Base-by-base conservation (phyloP, 495 filamentous ascomycete species). In the Parmelia sp. region DNA sequence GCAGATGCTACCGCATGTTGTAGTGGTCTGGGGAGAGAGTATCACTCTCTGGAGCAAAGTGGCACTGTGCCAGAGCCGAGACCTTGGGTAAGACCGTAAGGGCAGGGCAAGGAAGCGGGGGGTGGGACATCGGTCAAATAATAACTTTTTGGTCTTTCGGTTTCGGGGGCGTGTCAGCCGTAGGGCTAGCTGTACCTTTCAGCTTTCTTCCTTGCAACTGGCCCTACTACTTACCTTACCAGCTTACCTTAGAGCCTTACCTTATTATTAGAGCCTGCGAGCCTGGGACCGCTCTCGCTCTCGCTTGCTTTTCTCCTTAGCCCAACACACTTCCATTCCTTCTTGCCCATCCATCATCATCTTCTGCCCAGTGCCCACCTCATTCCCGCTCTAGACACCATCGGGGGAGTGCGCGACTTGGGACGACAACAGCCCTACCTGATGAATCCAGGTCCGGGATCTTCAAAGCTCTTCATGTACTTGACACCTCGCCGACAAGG, bases 81-180 rank as follows among this genome's bases (percentile, higher is more conserved):
- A 55, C 61, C 51, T 25, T 57, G 14, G n/a, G n/a, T n/a, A n/a
- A n/a, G n/a, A n/a, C n/a, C n/a, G n/a, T n/a, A n/a, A n/a, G n/a
- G n/a, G n/a, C n/a, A n/a, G 11, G 21, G 10, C 29, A 35, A 63
- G 21, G 53, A 63, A 57, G 61, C 56, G 61, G 61, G 61, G 61
- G 61, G 61, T 56, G 55, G 61, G 25, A 55, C 37, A 56, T 63
- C 29, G 61, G 29, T 63, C 61, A 63, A 63, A 63, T 63, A 63
- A 37, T 53, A 40, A 29, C 9, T 51, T 51, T 27, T 11, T 37
- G 36, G 21, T 4, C 25, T 55, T 33, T 33, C 36, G 61, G 25
- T 42, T 33, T 33, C n/a, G 39, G 53, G 31, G 42, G 53, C 39
- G 44, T 63, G 61, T 63, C 61, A 57, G 61, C 61, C 40, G 40